Base-by-base conservation (phyloP, 139 green algal genomes). In the Picochlorum sp. region DNA sequence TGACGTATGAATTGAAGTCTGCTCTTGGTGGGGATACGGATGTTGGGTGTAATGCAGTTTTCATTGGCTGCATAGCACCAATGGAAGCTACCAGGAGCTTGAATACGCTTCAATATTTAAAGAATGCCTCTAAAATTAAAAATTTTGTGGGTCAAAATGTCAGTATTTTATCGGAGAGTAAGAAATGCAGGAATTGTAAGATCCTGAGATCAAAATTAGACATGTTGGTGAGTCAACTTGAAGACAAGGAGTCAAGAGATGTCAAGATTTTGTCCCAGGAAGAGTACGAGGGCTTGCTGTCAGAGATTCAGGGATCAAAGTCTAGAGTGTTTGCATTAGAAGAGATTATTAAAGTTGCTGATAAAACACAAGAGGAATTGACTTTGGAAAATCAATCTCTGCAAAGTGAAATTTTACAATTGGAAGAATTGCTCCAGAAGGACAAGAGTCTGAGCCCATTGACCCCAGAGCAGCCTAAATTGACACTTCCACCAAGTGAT, bases 21-120 rank as follows among this genome's bases (percentile, higher is more conserved):
- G 61, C 52, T 16, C 43, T 68, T 52, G 62, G 62, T 26, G 62
- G 62, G 20, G 57, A 24, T 33, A 53, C 33, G 20, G 31, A 22
- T 26, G 50, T 64, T 50, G 25, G 26, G n/a, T 70, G 63, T 39
- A 70, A 65, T 59, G 59, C 63, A 22, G 50, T 64, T n/a, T 49
- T 70, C 7, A 25, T 70, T 33, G 63, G 63, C 26, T 70, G 63
- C 31, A 55, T 70, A 26, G 37, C 26, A 6, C 63, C 54, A 5
- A 50, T 55, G 36, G 18, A 47, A 28, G 5, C 44, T 29, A 18
- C 22, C 33, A 29, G 31, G 56, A 53, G 36, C 7, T 14, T 56
- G 59, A 59, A 70, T 59, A n/a, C 16, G 28, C 3, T 37, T 7
- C 44, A 70, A 37, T 64, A 64, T 32, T n/a, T 64, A 16, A 20